Percentiles rank a stretch among this genome's conserved stretches.
Conservation (phyloP, 2,329 filamentous ascomycete species). For the Ceratocystis papillata region DNA sequence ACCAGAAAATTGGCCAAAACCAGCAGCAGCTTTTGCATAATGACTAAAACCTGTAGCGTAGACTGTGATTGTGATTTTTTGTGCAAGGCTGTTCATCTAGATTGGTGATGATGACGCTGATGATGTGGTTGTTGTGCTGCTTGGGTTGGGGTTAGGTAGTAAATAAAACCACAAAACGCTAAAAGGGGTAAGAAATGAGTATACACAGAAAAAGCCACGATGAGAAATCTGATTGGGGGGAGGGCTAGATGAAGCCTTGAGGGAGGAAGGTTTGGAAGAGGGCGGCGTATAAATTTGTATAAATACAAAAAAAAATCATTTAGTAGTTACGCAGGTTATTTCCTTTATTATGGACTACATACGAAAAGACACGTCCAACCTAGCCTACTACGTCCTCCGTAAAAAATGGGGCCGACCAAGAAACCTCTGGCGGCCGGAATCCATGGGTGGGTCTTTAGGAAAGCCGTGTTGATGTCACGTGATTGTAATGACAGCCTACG, state of each 20-base stretch:
- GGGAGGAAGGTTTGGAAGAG: background rate
- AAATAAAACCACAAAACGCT: background rate
- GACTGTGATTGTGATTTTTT: background rate
- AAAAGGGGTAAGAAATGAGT: background rate
- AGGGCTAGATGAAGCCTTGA: background rate
- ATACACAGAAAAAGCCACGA: background rate
- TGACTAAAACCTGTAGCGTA: background rate
- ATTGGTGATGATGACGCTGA: background rate
- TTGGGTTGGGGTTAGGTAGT: background rate
- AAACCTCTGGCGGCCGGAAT: background rate
- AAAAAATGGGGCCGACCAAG: conserved; percentile 5
- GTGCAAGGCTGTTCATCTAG: background rate
- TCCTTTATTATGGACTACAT: background rate
- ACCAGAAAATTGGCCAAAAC: conserved; percentile 60
- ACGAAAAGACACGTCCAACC: conserved; percentile 6
- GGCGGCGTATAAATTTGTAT: background rate
- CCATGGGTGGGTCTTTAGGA: background rate
- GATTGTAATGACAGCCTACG: background rate
- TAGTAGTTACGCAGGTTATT: background rate
- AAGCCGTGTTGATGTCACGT: background rate
- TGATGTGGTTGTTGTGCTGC: background rate
- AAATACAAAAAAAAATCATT: background rate
- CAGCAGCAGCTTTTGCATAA: conserved; percentile 1
- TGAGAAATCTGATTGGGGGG: background rate
- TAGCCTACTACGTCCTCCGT: background rate